A percentile compares a stretch with the other conserved stretches of the same genome.
Evolutionary conservation across 1,284 basidiomycete species (phyloP).

Genomic region (Xanthoconium separans): DNA sequence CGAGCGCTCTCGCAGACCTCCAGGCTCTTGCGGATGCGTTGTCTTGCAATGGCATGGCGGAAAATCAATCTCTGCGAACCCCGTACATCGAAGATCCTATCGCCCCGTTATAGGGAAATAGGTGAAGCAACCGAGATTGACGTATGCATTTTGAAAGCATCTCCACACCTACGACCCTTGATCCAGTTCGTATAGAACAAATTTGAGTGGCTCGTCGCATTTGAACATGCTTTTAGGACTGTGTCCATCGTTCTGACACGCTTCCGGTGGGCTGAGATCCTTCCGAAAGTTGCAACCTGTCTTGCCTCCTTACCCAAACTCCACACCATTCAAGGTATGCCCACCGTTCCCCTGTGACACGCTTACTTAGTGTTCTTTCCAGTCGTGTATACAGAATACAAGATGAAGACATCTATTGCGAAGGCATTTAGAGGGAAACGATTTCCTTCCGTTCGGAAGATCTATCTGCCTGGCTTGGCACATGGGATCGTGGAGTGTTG

Average conservation of each 20-base stretch:
- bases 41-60: no score
- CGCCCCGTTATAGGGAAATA: no score
- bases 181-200: conserved; percentile 8
- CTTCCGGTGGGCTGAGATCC: conserved; percentile 12
- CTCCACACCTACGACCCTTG: conserved; percentile 5
- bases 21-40: no score
- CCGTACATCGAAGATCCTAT: no score
- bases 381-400: conserved; percentile 5
- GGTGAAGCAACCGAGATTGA: no score
- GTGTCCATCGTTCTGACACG: conserved; percentile 23
- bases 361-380: background rate
- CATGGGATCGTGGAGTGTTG: conserved; percentile 30
- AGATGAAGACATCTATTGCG: conserved; percentile 31
- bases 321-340: conserved; percentile 29
- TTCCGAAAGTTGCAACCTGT: conserved; percentile 32
- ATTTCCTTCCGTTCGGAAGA: conserved; percentile 30
- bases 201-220: no score
- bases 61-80: no score
- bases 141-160: conserved; percentile 1
- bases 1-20: no score
- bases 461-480: conserved; percentile 27
- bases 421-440: conserved; percentile 23
- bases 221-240: background rate
- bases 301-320: conserved; percentile 35
- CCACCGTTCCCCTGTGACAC: background rate